Base-by-base conservation (phyloP, 1,139 yeast genomes). In the Casaregolazyma suthepensis region DNA sequence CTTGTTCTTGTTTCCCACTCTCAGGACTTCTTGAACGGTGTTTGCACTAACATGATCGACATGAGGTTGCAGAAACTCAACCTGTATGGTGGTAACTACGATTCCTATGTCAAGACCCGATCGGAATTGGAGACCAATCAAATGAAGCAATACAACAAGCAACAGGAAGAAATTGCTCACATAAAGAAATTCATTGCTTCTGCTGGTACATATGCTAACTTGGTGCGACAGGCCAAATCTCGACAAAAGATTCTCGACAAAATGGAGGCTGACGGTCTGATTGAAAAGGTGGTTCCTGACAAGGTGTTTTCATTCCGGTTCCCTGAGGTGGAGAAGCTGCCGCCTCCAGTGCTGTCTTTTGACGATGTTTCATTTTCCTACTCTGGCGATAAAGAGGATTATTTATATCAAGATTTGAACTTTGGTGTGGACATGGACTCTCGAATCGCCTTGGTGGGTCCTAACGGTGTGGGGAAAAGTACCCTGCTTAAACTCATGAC, bases 371-470 rank as follows among this genome's bases (percentile, higher is more conserved):
- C 96, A 29, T 94, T 93, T 75, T 78, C 97, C 20, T 93, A 93
- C 75, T 85, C 87, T 64, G 98, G 95, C 64, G 85, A 87, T 20
- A 73, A 80, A 52, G 96, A 88, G 74, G 87, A 93, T 72, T 87
- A 91, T 74, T 79, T 93, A 66, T 93, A 93, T 75, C 90, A 87
- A 70, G 75, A 87, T 71, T 81, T 93, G 70, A 94, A 90, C 70
- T 93, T 93, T 66, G 99, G 99, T 85, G 93, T 93, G 60, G 99
- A 94, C 79, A 91, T 93, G 98, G 99, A 93, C 75, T 90, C 98
- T 44, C 86, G 99, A 78, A 85, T 91, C 67, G 99, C 99, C 48
- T 80, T 93, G 56, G 99, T 93, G 58, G 99, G 99, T 46, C 98
- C 99, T 70, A 93, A 93, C 74, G 99, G 99, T 87, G 91, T 93